Percentiles rank a stretch among this genome's conserved stretches.
These are phyloP conservation scores for Ustilago cynodontis DNA, from an alignment of 1,284 basidiomycete species.

Conservation along the genomic window DNA sequence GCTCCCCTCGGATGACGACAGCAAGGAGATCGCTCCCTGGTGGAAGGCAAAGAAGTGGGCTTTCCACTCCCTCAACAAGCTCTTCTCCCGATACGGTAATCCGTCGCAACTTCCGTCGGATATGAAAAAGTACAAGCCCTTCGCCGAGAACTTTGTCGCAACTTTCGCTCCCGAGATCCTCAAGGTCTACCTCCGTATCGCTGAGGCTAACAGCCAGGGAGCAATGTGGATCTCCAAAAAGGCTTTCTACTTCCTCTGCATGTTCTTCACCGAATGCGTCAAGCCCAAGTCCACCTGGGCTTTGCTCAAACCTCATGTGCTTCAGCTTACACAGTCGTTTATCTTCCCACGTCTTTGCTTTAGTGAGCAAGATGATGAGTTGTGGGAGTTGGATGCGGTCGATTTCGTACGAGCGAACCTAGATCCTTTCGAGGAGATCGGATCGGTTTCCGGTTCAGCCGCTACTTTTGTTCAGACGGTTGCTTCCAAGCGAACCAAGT, in stretches of 20 bases:
- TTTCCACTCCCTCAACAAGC: conserved; percentile 68
- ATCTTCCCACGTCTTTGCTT: conserved; percentile 67
- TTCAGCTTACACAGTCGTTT: conserved; percentile 60
- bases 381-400: conserved; percentile 67
- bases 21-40: conserved; percentile 54
- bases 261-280: conserved; percentile 67
- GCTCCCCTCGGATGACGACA: conserved; percentile 60
- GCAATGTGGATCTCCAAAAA: conserved; percentile 62
- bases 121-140: conserved; percentile 67
- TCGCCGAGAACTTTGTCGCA: conserved; percentile 64
- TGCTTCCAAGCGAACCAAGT: conserved; percentile 65
- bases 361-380: conserved; percentile 63
- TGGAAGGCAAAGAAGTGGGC: conserved; percentile 70
- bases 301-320: conserved; percentile 65
- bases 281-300: conserved; percentile 68
- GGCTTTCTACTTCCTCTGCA: conserved; percentile 61
- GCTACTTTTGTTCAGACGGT: conserved; percentile 58
- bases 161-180: conserved; percentile 69
- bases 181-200: conserved; percentile 65
- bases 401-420: conserved; percentile 65
- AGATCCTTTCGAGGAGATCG: conserved; percentile 65
- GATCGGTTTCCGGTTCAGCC: conserved; percentile 51
- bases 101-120: conserved; percentile 65
- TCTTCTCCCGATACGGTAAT: conserved; percentile 67
- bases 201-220: conserved; percentile 52